Evolutionary conservation across 2,329 filamentous ascomycete genomes (phyloP).

Genomic region (Teratosphaeria viscida): DNA sequence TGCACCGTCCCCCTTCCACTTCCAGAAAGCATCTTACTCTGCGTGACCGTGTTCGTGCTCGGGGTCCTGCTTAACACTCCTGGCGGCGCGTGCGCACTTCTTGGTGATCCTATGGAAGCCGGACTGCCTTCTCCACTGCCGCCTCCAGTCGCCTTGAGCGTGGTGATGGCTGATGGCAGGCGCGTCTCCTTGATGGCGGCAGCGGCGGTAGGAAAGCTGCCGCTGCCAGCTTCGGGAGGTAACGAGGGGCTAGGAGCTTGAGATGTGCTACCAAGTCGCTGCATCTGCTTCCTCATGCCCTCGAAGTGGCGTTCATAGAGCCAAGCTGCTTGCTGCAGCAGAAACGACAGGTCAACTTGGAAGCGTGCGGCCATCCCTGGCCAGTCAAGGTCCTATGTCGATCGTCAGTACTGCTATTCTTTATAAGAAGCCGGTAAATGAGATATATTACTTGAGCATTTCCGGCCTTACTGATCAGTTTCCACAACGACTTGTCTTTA

Average conservation of each 20-base stretch:
- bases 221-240: conserved; percentile 2
- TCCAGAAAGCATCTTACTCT: conserved; percentile 20
- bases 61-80: conserved; percentile 33
- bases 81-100: neutral
- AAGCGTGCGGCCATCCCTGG: conserved; percentile 45
- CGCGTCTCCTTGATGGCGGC: neutral
- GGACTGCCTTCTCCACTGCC: neutral
- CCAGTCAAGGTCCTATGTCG: conserved; percentile 65
- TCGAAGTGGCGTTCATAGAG: conserved; percentile 84
- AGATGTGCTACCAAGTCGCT: conserved; percentile 47
- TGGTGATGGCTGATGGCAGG: conserved; percentile 6
- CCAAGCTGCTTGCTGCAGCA: conserved; percentile 88
- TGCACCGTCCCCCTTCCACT: conserved; percentile 8
- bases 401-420: neutral
- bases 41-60: conserved; percentile 39
- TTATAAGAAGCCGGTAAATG: neutral
- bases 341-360: conserved; percentile 74
- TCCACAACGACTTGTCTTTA: conserved; percentile 86
- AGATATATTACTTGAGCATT: conserved; percentile 45
- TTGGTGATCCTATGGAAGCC: conserved; percentile 4
- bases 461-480: conserved; percentile 69
- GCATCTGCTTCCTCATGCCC: conserved; percentile 82
- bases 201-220: conserved; percentile 1
- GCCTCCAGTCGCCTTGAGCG: conserved; percentile 2
- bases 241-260: conserved; percentile 1